Evolutionary conservation across 768 basidiomycete genomes (phyloP).

Genomic region (Trametes cinnabarina): DNA sequence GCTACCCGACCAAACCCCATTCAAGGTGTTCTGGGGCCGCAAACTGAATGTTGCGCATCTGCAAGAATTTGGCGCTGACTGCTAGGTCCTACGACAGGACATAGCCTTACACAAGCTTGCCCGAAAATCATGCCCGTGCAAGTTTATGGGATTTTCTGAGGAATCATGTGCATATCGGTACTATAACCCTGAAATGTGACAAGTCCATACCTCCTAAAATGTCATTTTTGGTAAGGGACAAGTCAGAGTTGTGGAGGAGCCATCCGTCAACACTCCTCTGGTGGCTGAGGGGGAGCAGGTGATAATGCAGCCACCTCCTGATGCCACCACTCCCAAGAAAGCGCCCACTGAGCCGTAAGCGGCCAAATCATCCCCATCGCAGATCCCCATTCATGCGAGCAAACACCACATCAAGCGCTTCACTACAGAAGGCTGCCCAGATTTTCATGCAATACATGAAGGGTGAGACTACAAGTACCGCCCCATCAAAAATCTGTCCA

Average conservation of each 20-base stretch:
- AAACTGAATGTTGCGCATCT: constrained; percentile 24
- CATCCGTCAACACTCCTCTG: not conserved
- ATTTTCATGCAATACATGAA: too few species aligned
- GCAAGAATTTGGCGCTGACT: constrained; percentile 6
- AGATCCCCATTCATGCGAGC: too few species aligned
- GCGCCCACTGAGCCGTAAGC: too few species aligned
- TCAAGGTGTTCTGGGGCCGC: constrained; percentile 13
- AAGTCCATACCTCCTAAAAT: not conserved
- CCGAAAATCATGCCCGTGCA: not conserved
- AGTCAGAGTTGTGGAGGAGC: not conserved
- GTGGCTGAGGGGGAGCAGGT: too few species aligned
- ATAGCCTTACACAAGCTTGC: constrained; percentile 17
- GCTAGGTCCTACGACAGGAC: constrained; percentile 17
- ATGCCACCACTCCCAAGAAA: too few species aligned
- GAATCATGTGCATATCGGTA: constrained; percentile 1
- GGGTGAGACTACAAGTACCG: not conserved
- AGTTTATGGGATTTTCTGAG: constrained; percentile 37
- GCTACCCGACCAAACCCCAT: constrained; percentile 16
- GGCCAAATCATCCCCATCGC: too few species aligned
- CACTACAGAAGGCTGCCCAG: too few species aligned
- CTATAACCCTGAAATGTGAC: constrained; percentile 7
- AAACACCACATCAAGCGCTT: too few species aligned
- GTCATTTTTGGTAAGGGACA: not conserved
- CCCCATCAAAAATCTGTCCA: too few species aligned
- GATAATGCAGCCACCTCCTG: too few species aligned